Conservation (phyloP, 805 yeast species). For the Yamadazyma philogaea region DNA sequence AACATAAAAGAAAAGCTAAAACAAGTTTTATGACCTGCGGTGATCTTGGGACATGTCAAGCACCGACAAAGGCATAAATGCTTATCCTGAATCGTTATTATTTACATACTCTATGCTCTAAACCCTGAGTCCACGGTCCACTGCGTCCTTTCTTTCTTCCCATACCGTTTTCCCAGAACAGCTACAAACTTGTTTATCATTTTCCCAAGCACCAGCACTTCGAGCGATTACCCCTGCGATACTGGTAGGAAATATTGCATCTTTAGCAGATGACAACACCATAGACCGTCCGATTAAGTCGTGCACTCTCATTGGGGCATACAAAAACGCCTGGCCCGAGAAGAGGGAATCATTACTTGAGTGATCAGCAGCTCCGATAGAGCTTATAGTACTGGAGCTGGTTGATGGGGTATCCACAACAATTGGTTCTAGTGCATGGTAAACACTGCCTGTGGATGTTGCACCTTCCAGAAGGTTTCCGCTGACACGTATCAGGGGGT, state of each 20-base stretch:
- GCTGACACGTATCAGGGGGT: slow-evolving; percentile 61
- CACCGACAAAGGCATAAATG: no score
- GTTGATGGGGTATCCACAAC: slow-evolving; percentile 26
- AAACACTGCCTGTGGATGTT: slow-evolving; percentile 54
- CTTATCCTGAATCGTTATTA: background rate
- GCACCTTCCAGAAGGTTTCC: slow-evolving; percentile 82
- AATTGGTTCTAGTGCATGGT: slow-evolving; percentile 45
- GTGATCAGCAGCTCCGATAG: slow-evolving; percentile 32
- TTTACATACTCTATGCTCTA: slow-evolving; percentile 1
- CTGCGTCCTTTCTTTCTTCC: slow-evolving; percentile 87
- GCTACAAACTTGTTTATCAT: slow-evolving; percentile 86
- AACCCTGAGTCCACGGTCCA: slow-evolving; percentile 44
- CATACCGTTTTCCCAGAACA: slow-evolving; percentile 95
- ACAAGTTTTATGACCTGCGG: no score
- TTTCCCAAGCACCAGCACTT: slow-evolving; percentile 97
- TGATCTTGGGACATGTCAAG: background rate
- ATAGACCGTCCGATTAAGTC: slow-evolving; percentile 72
- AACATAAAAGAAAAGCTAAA: no score
- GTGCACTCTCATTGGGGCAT: slow-evolving; percentile 45
- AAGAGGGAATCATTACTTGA: slow-evolving; percentile 16
- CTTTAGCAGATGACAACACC: slow-evolving; percentile 42
- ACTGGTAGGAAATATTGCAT: slow-evolving; percentile 40
- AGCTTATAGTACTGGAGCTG: slow-evolving; percentile 26
- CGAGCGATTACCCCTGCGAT: slow-evolving; percentile 90
- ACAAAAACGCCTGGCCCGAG: slow-evolving; percentile 38